A percentile compares a stretch with the other conserved stretches of the same genome.
phyloP scores from a whole-genome alignment of 2,329 filamentous ascomycete genomes.

The Coleophoma crateriformis region DNA sequence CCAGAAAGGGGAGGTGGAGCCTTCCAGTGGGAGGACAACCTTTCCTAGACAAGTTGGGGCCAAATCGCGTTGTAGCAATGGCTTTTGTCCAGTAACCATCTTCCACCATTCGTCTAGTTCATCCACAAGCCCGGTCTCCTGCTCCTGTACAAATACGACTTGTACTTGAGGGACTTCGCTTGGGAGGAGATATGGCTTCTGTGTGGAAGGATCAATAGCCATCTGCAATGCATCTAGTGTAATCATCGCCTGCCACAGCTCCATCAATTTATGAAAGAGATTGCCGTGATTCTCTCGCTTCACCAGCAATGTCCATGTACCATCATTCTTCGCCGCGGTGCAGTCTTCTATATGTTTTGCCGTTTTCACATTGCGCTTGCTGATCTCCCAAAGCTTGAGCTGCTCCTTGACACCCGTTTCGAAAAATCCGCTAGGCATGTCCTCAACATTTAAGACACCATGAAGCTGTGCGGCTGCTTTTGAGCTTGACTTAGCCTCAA shows the following conservation, averaged over 20 bases:
- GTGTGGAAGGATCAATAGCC: constrained; percentile 13
- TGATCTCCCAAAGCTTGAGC: constrained; percentile 12
- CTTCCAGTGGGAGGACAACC: constrained; percentile 20
- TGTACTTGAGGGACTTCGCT: constrained; percentile 10
- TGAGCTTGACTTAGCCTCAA: background rate
- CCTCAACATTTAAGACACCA: constrained; percentile 10
- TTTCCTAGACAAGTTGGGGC: constrained; percentile 16
- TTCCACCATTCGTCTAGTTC: constrained; percentile 16
- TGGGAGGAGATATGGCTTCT: constrained; percentile 13
- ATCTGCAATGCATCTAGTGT: constrained; percentile 17
- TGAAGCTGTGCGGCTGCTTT: constrained; percentile 5
- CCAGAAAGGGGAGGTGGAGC: constrained; percentile 23
- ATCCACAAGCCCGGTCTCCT: constrained; percentile 8
- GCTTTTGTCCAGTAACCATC: constrained; percentile 15
- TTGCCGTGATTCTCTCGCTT: constrained; percentile 21
- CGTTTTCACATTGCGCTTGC: constrained; percentile 1
- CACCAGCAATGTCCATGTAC: constrained; percentile 18
- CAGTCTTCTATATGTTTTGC: background rate
- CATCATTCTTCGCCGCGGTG: constrained; percentile 7
- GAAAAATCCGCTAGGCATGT: constrained; percentile 16
- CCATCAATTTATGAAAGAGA: constrained; percentile 24
- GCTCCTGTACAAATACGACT: constrained; percentile 15
- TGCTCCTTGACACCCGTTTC: constrained; percentile 17
- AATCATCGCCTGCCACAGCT: constrained; percentile 22
- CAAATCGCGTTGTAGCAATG: constrained; percentile 14